Percentiles rank a stretch among this genome's conserved stretches.
These are phyloP conservation scores for Rheum nobile DNA, from an alignment of 148 eudicot genomes.

Conservation along the genomic window DNA sequence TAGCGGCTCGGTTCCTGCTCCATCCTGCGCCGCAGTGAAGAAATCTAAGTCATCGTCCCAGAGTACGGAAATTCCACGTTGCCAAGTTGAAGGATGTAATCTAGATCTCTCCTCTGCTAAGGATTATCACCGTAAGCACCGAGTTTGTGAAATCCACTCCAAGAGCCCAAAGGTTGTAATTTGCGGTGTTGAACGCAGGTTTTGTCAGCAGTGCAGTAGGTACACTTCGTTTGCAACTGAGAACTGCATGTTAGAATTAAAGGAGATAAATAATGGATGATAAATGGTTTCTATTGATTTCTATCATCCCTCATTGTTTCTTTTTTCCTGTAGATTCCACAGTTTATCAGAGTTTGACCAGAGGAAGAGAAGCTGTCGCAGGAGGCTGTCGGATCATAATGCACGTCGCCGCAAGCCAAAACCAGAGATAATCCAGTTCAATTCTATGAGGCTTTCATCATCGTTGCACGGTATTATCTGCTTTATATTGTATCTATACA, in stretches of 20 bases:
- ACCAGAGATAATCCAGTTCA: slow-evolving; percentile 54
- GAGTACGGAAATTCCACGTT: slow-evolving; percentile 26
- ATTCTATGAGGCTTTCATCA: slow-evolving; percentile 41
- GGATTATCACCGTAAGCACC: slow-evolving; percentile 79
- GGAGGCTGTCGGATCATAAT: slow-evolving; percentile 87
- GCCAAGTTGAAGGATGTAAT: slow-evolving; percentile 91
- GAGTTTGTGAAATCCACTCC: slow-evolving; percentile 80
- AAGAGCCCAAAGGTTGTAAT: slow-evolving; percentile 69
- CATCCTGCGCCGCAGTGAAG: slow-evolving; percentile 33
- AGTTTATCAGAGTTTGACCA: slow-evolving; percentile 80
- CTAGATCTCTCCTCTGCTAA: slow-evolving; percentile 77
- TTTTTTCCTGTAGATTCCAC: slow-evolving; percentile 54
- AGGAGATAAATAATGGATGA: neutral
- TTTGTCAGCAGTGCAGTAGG: slow-evolving; percentile 99
- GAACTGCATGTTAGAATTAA: neutral
- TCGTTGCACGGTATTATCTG: slow-evolving; percentile 38
- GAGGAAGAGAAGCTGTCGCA: slow-evolving; percentile 88
- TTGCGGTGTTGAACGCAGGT: slow-evolving; percentile 70
- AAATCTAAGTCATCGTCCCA: slow-evolving; percentile 38
- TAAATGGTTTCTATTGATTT: neutral
- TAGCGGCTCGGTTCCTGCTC: slow-evolving; percentile 17
- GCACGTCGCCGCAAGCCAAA: slow-evolving; percentile 88
- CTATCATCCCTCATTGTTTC: neutral
- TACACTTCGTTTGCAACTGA: slow-evolving; percentile 15
- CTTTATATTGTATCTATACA: neutral